Percentiles rank a stretch among this genome's conserved stretches.
Evolutionary conservation across 805 yeast genomes (phyloP).

Genomic region (Ogataea chonburiensis): DNA sequence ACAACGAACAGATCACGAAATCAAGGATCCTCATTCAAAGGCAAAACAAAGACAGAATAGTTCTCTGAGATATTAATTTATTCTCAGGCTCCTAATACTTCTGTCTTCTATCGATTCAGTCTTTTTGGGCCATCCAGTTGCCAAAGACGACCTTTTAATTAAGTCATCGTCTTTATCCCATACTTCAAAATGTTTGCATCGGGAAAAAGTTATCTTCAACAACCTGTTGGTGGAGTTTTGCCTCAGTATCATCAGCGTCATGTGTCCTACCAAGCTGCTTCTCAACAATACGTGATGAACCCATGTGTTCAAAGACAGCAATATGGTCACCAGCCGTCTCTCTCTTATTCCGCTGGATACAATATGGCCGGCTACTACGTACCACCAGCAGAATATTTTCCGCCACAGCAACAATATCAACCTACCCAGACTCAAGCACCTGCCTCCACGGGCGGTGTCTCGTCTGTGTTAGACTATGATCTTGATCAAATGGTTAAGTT

Average conservation of each 20-base stretch:
- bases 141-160: constrained; percentile 40
- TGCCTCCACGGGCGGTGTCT: constrained; percentile 65
- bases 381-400: constrained; percentile 11
- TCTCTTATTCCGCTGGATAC: constrained; percentile 22
- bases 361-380: constrained; percentile 17
- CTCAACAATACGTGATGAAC: constrained; percentile 14
- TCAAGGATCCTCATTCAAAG: constrained; percentile 11
- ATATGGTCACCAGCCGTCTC: constrained; percentile 22
- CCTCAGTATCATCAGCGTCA: constrained; percentile 25
- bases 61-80: constrained; percentile 27
- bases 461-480: constrained; percentile 77
- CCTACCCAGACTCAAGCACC: constrained; percentile 16
- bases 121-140: constrained; percentile 8
- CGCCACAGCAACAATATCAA: constrained; percentile 14
- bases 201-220: constrained; percentile 15
- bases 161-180: constrained; percentile 37
- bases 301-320: constrained; percentile 17
- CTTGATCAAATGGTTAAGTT: constrained; percentile 76
- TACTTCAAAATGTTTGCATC: constrained; percentile 13
- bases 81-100: constrained; percentile 11
- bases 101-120: constrained; percentile 1
- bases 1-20: constrained; percentile 12
- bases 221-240: constrained; percentile 13
- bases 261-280: constrained; percentile 20
- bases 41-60: constrained; percentile 4